Conservation (phyloP, 116 monocot species). For the Trichopus zeylanicus region DNA sequence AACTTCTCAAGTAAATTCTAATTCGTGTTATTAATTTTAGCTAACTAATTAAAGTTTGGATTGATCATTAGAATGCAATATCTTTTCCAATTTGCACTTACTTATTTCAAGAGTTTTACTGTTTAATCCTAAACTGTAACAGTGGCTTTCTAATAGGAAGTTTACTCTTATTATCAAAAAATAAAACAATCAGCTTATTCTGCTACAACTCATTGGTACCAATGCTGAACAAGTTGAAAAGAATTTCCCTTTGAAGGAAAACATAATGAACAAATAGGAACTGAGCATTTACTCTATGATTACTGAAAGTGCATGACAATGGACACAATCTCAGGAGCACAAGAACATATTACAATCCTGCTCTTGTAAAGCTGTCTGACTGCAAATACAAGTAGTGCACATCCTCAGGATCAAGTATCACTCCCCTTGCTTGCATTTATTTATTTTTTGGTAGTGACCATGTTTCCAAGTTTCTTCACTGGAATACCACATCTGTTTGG, state of each 20-base stretch:
- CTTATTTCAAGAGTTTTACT: background rate
- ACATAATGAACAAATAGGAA: background rate
- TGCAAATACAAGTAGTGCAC: background rate
- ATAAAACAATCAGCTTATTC: too few relatives aligned
- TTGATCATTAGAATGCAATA: background rate
- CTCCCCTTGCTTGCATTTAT: background rate
- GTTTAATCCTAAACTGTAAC: too few relatives aligned
- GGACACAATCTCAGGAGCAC: background rate
- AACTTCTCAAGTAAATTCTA: too few relatives aligned
- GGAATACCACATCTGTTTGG: too few relatives aligned
- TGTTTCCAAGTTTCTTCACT: background rate
- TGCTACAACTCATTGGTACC: background rate
- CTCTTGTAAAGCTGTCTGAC: background rate
- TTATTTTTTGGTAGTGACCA: background rate
- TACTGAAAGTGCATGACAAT: background rate
- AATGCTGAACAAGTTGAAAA: background rate
- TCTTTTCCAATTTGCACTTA: background rate
- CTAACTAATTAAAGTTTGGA: background rate
- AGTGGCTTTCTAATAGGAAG: too few relatives aligned
- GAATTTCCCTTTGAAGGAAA: background rate
- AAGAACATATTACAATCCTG: background rate
- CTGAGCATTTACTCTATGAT: background rate
- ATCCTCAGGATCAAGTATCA: too few relatives aligned
- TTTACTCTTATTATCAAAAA: too few relatives aligned
- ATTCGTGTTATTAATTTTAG: too few relatives aligned